Conservation (phyloP, 2,329 filamentous ascomycete species). For the Penicillium rolfsii region DNA sequence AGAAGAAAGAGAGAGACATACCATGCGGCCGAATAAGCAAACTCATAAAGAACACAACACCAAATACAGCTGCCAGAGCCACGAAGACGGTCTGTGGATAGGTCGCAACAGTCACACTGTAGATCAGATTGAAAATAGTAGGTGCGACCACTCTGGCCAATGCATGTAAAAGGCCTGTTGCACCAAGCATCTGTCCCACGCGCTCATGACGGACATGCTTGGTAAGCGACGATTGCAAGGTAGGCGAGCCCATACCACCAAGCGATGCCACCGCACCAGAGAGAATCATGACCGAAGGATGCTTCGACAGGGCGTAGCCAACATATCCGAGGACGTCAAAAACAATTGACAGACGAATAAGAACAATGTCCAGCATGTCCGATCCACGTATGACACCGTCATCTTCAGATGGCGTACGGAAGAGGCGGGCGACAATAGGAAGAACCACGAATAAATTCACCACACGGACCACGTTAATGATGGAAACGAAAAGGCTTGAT, state of each 20-base stretch:
- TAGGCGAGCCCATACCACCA: constrained; percentile 84
- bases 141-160: constrained; percentile 78
- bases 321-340: constrained; percentile 76
- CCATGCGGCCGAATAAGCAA: constrained; percentile 74
- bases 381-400: constrained; percentile 66
- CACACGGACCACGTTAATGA: constrained; percentile 78
- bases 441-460: constrained; percentile 73
- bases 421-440: constrained; percentile 74
- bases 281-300: constrained; percentile 66
- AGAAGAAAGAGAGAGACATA: constrained; percentile 52
- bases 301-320: constrained; percentile 71
- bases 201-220: constrained; percentile 86
- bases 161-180: constrained; percentile 82
- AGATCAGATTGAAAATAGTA: constrained; percentile 82
- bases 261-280: constrained; percentile 74
- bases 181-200: constrained; percentile 86
- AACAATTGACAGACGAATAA: constrained; percentile 74
- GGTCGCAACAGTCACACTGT: constrained; percentile 74
- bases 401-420: constrained; percentile 55
- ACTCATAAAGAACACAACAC: constrained; percentile 65
- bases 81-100: constrained; percentile 86
- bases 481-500: constrained; percentile 77
- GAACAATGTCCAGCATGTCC: constrained; percentile 74
- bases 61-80: constrained; percentile 69
- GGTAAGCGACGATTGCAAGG: constrained; percentile 79